Conservation (phyloP, 805 yeast species). For the Teunomyces tritomae region DNA sequence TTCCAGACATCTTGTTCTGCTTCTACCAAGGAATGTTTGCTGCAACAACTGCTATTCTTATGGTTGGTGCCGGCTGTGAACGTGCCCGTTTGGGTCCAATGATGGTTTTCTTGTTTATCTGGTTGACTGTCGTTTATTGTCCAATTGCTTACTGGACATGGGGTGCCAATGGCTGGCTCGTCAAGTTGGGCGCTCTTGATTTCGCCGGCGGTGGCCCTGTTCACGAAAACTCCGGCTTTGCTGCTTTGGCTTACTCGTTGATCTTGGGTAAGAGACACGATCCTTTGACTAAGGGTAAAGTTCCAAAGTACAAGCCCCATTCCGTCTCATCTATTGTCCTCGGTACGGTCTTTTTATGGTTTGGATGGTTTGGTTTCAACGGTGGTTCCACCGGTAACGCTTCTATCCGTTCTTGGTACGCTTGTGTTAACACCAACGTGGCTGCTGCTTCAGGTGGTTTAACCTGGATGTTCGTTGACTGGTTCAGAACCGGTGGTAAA, state of each 20-base stretch:
- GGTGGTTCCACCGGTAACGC: slow-evolving; percentile 98
- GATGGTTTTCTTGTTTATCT: slow-evolving; percentile 90
- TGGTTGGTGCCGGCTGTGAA: slow-evolving; percentile 98
- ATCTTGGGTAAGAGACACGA: slow-evolving; percentile 91
- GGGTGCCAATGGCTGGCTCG: slow-evolving; percentile 93
- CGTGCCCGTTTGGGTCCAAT: slow-evolving; percentile 94
- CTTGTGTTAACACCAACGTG: slow-evolving; percentile 86
- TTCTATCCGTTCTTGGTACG: slow-evolving; percentile 90
- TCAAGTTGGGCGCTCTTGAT: slow-evolving; percentile 79
- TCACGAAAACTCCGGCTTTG: slow-evolving; percentile 90
- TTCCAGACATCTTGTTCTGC: slow-evolving; percentile 91
- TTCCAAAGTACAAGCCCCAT: slow-evolving; percentile 93
- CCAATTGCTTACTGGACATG: slow-evolving; percentile 98
- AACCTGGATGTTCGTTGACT: slow-evolving; percentile 92
- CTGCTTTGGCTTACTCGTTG: slow-evolving; percentile 91
- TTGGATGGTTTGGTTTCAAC: slow-evolving; percentile 99
- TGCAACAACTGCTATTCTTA: slow-evolving; percentile 83
- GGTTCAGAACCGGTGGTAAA: slow-evolving; percentile 77
- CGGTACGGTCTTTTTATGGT: slow-evolving; percentile 94
- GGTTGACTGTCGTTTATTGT: slow-evolving; percentile 95
- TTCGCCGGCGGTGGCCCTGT: slow-evolving; percentile 99
- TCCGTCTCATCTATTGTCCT: slow-evolving; percentile 85
- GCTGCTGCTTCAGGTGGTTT: slow-evolving; percentile 94
- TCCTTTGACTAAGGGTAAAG: slow-evolving; percentile 60
- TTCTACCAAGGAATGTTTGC: slow-evolving; percentile 98